Evolutionary conservation across 1,284 basidiomycete genomes (phyloP), one percentile per base, ranked within the genome.

Genomic region (Paramarasmius palmivorus): DNA sequence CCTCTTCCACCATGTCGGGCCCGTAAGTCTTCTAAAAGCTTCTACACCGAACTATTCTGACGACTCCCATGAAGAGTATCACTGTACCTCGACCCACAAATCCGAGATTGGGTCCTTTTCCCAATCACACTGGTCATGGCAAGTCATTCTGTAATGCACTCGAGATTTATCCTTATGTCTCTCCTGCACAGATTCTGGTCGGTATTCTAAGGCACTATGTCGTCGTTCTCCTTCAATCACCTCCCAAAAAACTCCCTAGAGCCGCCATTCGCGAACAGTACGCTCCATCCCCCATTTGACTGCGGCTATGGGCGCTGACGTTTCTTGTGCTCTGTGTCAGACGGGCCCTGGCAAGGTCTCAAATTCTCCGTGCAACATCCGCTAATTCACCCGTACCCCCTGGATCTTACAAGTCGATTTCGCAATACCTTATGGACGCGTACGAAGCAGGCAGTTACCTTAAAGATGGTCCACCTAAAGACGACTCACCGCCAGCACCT

Each of bases 51-150:
- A 25, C 25, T n/a, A 12, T 42, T 22, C 44, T 34, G 7, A n/a
- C 44, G 32, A 50, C 52, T 3, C 29, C 7, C 40, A 23, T 59
- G 19, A 65, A 91, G 88, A 59, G 79, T 83, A 2, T 89, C 88
- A 37, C 77, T 95, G 58, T 95, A 92, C 70, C 85, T 96, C 52
- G 93, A 95, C 75, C 93, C 93, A 45, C 91, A 94, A 71, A 96
- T 97, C 68, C 84, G 94, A 56, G 88, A 93, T 68, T 93, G 91
- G 91, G 94, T 99, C 41, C 74, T 99, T 55, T 92, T 99, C 69
- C 97, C 97, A 54, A 97, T 99, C 71, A 96, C 95, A 42, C 76
- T 98, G 59, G 95, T 99, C 71, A 98, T 99, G 95, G 92, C 92
- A 63, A 64, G 83, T 72, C 57, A n/a, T n/a, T n/a, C n/a, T n/a